Base-by-base conservation (phyloP, 805 yeast genomes). In the Cyberlindnera sargentensis region DNA sequence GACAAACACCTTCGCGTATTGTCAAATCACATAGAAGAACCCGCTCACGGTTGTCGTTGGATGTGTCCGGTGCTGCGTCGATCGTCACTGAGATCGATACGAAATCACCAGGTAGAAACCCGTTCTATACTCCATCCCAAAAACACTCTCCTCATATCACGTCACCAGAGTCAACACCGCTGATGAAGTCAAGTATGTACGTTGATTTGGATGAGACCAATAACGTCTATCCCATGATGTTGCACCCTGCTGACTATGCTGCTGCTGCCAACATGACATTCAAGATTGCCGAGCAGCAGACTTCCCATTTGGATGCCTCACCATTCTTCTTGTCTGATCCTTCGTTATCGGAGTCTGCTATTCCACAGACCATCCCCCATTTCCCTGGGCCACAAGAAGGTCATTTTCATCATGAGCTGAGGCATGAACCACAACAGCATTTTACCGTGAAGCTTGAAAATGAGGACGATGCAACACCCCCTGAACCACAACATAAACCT, bases 61-160 rank as follows among this genome's bases (percentile, higher is more conserved):
- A 70, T 49, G 63, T 62, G 1, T 47, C 47, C 30, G 62, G 62
- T n/a, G 50, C 55, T 10, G 61, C 60, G 10, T 37, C 56, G 1
- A 46, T 57, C 7, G 42, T 55, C 23, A 45, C 56, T 3, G 47
- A 53, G 10, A 51, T 56, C 32, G 42, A 47, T 53, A 56, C 4
- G 20, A 63, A 61, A 50, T 66, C 71, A 3, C 70, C 72, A 3
- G 60, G 57, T n/a, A 67, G 67, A 5, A 72, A 71, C 49, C 76
- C 77, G 10, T 72, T 72, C 51, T 71, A 71, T 50, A 71, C 72
- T 2, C 76, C 36, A 1, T 38, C 75, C 3, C 65, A 20, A 9
- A 15, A 15, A 70, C 1, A 51, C 68, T 9, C 68, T 69, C 43
- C 45, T 67, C 45, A 37, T 24, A 30, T 34, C 25, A 46, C 36